Conservation (phyloP, 2,329 filamentous ascomycete genomes). For the Penicillium sp. region DNA sequence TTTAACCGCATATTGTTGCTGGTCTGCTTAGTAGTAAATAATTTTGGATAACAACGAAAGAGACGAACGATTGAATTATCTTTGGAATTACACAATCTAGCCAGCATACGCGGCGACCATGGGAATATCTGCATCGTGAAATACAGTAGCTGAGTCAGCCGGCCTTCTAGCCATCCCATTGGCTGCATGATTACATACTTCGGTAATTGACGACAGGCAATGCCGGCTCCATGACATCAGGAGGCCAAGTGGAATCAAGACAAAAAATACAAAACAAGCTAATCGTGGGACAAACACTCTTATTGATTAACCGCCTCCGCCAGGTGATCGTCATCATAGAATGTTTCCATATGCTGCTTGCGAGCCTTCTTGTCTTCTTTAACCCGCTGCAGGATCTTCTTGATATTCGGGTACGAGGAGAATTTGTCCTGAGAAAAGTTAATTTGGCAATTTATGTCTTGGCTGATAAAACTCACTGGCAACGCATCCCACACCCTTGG, state of each 20-base stretch:
- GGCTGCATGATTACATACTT: background rate
- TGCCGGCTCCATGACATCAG: background rate
- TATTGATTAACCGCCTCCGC: background rate
- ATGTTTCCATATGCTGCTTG: background rate
- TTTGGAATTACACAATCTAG: background rate
- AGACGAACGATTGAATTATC: background rate
- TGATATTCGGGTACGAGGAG: slow-evolving; percentile 29
- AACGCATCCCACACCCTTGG: slow-evolving; percentile 26
- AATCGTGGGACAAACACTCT: background rate
- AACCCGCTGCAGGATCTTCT: slow-evolving; percentile 26
- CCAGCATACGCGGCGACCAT: background rate
- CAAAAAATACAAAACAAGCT: background rate
- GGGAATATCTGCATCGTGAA: background rate
- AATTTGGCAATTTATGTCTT: background rate
- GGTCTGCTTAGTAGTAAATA: background rate
- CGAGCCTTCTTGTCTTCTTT: slow-evolving; percentile 6
- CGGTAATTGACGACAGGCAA: background rate
- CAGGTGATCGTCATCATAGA: background rate
- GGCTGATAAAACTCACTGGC: background rate
- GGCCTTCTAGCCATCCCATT: background rate
- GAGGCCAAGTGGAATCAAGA: background rate
- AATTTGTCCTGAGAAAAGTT: slow-evolving; percentile 25
- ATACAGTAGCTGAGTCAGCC: background rate
- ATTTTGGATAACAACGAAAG: background rate
- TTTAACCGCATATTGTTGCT: background rate